phyloP scores from a whole-genome alignment of 2,329 filamentous ascomycete species.

The Chrysoporthe austroafricana region DNA sequence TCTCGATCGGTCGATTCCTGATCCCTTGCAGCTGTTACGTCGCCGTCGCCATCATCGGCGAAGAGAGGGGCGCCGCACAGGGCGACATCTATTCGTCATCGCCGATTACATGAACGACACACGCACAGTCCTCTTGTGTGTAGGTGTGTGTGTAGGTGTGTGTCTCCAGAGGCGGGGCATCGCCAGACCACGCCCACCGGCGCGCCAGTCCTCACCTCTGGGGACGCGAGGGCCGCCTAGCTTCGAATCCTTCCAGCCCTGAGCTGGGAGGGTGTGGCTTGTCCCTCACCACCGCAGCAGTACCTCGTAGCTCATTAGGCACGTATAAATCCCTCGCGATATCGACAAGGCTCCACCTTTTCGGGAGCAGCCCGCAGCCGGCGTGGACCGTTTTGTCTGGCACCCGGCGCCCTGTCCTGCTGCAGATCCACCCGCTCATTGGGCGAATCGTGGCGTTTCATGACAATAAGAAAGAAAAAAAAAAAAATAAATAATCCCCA shows the following conservation, averaged over 20 bases:
- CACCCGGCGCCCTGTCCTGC: not conserved
- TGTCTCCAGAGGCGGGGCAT: no score
- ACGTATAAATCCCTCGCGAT: not conserved
- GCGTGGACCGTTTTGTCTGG: slow-evolving; percentile 7
- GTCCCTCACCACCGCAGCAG: not conserved
- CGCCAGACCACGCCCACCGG: not conserved
- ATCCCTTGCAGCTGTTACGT: slow-evolving; percentile 16
- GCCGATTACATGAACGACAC: no score
- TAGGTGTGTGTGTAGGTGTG: no score
- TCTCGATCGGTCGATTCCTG: slow-evolving; percentile 18
- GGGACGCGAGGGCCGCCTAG: not conserved
- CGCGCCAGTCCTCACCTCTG: not conserved
- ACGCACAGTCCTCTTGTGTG: not conserved
- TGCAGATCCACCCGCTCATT: slow-evolving; percentile 9
- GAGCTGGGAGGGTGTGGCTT: not conserved
- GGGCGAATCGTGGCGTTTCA: slow-evolving; percentile 1
- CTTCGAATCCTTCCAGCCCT: slow-evolving; percentile 5
- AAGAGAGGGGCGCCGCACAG: not conserved
- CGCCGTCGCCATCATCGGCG: not conserved
- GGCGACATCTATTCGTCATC: not conserved
- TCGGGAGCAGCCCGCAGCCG: not conserved
- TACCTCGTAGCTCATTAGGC: no score
- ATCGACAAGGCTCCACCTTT: slow-evolving; percentile 13
- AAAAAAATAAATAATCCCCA: not conserved
- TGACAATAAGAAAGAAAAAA: not conserved